These are phyloP conservation scores for Puccinia polysora DNA, from an alignment of 1,284 basidiomycete genomes.

Conservation along the genomic window DNA sequence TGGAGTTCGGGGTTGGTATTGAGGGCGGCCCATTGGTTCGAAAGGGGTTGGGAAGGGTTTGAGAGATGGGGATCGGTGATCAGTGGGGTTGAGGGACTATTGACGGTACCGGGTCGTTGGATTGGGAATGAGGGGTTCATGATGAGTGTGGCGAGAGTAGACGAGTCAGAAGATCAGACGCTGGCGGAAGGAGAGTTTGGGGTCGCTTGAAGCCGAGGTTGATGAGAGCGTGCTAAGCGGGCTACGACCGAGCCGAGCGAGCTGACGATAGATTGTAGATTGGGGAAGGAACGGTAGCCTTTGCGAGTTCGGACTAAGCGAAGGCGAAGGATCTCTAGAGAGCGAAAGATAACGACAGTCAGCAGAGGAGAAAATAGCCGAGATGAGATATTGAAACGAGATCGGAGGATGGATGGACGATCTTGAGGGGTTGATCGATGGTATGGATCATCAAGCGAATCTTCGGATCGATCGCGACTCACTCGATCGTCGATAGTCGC, in stretches of 20 bases:
- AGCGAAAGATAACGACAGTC: too few species aligned
- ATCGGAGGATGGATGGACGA: too few species aligned
- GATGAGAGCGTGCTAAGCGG: slow-evolving; percentile 6
- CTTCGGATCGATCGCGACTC: too few species aligned
- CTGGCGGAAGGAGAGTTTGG: not conserved
- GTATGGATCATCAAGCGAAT: too few species aligned
- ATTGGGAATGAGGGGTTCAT: slow-evolving; percentile 43
- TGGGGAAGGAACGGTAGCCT: too few species aligned
- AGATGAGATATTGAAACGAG: too few species aligned
- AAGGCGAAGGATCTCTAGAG: too few species aligned
- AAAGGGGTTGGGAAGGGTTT: not conserved
- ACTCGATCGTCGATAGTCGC: too few species aligned
- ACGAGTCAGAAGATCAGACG: not conserved
- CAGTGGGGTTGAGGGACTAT: slow-evolving; percentile 2
- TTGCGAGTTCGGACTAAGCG: too few species aligned
- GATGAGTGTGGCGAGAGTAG: not conserved
- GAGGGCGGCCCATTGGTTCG: slow-evolving; percentile 37
- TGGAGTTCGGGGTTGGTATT: slow-evolving; percentile 38
- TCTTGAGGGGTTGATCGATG: too few species aligned
- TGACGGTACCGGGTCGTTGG: slow-evolving; percentile 26
- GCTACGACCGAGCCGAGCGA: not conserved
- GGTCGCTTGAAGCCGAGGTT: not conserved
- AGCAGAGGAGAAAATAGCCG: too few species aligned
- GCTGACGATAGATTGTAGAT: slow-evolving; percentile 17
- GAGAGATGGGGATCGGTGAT: slow-evolving; percentile 14